Percentiles rank a stretch among this genome's conserved stretches.
Evolutionary conservation across 805 yeast species (phyloP).

Genomic region (Tetrapisispora pingtungensis): DNA sequence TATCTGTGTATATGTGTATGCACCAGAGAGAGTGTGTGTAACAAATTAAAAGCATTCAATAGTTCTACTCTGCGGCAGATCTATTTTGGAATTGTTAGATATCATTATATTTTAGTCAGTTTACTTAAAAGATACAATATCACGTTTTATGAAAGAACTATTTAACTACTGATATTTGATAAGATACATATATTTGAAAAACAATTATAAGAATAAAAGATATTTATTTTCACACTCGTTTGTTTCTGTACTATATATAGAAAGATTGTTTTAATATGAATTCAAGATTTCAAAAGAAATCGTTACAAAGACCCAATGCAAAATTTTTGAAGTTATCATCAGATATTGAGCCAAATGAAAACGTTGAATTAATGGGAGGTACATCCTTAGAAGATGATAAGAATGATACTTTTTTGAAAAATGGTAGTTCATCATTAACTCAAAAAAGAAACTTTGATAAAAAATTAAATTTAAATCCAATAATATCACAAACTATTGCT

Average conservation of each 20-base stretch:
- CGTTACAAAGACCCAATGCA: slow-evolving; percentile 48
- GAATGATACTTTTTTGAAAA: background rate
- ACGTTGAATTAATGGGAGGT: too few species aligned
- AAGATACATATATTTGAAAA: too few species aligned
- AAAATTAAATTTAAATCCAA: background rate
- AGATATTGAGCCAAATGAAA: background rate
- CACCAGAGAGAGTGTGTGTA: too few species aligned
- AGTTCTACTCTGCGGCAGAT: too few species aligned
- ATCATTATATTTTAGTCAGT: too few species aligned
- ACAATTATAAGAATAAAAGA: too few species aligned
- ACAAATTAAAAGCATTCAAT: too few species aligned
- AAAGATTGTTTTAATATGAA: background rate
- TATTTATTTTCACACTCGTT: background rate
- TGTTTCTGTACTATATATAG: background rate
- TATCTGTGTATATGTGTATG: too few species aligned
- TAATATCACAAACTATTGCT: background rate
- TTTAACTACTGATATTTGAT: too few species aligned
- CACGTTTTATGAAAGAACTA: too few species aligned
- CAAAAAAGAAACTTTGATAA: background rate
- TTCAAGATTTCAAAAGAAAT: slow-evolving; percentile 31
- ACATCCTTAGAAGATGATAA: background rate
- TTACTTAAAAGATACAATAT: too few species aligned
- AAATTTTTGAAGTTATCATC: slow-evolving; percentile 42
- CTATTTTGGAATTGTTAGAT: too few species aligned
- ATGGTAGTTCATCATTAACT: background rate